Conservation (phyloP, 768 basidiomycete genomes). For the Saitozyma podzolica region DNA sequence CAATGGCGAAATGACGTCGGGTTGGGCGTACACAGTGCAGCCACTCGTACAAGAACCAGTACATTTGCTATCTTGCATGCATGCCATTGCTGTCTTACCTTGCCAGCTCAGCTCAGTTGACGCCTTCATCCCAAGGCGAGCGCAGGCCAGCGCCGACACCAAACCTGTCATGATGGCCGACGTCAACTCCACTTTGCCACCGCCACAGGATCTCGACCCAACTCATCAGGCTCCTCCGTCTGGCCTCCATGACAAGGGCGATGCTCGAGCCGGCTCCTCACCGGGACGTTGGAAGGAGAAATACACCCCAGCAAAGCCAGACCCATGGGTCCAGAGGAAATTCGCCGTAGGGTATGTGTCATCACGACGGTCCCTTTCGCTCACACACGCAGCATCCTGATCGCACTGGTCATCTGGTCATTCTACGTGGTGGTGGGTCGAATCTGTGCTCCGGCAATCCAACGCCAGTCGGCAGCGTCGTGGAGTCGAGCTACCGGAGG, state of each 20-base stretch:
- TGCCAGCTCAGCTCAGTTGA: neutral
- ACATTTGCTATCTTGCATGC: too few relatives aligned
- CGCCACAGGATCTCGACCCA: neutral
- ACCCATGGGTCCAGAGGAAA: constrained; percentile 32
- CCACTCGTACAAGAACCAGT: too few relatives aligned
- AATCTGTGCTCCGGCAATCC: constrained; percentile 72
- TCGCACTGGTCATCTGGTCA: constrained; percentile 66
- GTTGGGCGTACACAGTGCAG: too few relatives aligned
- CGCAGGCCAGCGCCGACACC: constrained; percentile 5
- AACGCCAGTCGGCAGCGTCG: constrained; percentile 54
- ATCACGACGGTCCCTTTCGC: neutral
- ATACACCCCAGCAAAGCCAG: constrained; percentile 17
- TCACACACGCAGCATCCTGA: constrained; percentile 54
- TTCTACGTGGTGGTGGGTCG: constrained; percentile 75
- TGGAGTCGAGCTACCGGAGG: constrained; percentile 64
- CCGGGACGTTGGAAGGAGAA: constrained; percentile 2
- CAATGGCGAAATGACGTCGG: too few relatives aligned
- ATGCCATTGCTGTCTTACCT: too few relatives aligned
- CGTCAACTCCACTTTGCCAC: neutral
- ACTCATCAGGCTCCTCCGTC: too few relatives aligned
- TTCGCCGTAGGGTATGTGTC: constrained; percentile 23
- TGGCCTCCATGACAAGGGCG: too few relatives aligned
- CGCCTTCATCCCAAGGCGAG: neutral
- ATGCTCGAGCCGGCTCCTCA: neutral
- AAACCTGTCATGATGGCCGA: neutral